Evolutionary conservation across 495 filamentous ascomycete species (phyloP).

Genomic region (Podospora appendiculata): DNA sequence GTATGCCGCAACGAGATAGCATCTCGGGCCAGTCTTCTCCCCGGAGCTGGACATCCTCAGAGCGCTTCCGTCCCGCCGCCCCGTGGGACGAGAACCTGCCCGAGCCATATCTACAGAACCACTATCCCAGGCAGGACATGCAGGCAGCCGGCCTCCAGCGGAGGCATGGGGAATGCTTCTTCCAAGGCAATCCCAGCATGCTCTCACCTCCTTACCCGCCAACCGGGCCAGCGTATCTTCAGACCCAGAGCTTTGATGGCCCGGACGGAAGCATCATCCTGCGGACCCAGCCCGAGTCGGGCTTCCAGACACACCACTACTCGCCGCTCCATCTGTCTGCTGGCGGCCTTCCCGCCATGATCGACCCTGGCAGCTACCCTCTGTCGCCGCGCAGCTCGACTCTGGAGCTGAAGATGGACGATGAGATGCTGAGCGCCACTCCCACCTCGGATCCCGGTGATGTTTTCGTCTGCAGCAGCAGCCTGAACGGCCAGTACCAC

Average conservation of each 20-base stretch:
- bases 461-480: background rate
- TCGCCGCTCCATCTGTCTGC: background rate
- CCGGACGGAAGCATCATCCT: constrained; percentile 3
- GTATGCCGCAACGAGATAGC: constrained; percentile 5
- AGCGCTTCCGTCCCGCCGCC: constrained; percentile 6
- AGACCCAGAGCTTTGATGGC: constrained; percentile 2
- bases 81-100: constrained; percentile 10
- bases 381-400: constrained; percentile 18
- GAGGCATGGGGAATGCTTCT: background rate
- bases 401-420: constrained; percentile 7
- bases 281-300: constrained; percentile 10
- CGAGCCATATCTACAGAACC: background rate
- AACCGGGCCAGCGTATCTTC: background rate
- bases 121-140: constrained; percentile 2
- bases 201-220: constrained; percentile 7
- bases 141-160: constrained; percentile 1
- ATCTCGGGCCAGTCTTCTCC: constrained; percentile 18
- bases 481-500: constrained; percentile 3
- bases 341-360: background rate
- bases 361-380: constrained; percentile 2
- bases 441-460: constrained; percentile 1
- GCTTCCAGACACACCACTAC: constrained; percentile 5
- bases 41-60: constrained; percentile 21
- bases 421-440: constrained; percentile 2
- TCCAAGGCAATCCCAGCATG: background rate